These are phyloP conservation scores for Plasmodium vinckei DNA, from an alignment of 169 alveolate species.

Conservation along the genomic window DNA sequence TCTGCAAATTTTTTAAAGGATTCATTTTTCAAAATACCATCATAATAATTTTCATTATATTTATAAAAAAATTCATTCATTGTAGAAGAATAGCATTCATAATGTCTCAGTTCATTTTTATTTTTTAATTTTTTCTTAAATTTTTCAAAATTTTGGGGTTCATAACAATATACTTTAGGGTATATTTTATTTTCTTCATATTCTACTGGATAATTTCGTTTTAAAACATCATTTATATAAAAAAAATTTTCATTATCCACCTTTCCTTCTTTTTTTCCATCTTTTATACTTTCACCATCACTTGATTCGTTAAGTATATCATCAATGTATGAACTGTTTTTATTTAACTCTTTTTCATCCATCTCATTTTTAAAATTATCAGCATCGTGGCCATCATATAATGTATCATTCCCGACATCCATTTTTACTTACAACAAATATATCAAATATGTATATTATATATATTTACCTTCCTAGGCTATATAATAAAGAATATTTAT, in stretches of 20 bases:
- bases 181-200: conserved; percentile 73
- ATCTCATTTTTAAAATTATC: too few species aligned
- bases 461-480: not conserved
- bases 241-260: conserved; percentile 10
- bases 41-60: conserved; percentile 71
- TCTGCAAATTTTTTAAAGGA: conserved; percentile 55
- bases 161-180: conserved; percentile 75
- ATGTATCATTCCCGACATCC: not conserved
- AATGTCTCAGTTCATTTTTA: conserved; percentile 72
- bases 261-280: not conserved
- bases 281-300: conserved; percentile 29
- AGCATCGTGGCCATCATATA: too few species aligned
- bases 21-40: conserved; percentile 71
- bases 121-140: conserved; percentile 72
- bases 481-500: too few species aligned
- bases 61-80: conserved; percentile 72
- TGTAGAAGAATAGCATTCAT: conserved; percentile 72
- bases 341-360: too few species aligned
- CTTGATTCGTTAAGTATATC: conserved; percentile 45
- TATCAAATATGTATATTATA: too few species aligned
- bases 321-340: not conserved
- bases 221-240: conserved; percentile 56
- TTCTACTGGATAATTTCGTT: conserved; percentile 62
- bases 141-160: conserved; percentile 58
- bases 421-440: too few species aligned